Evolutionary conservation across 2,329 filamentous ascomycete genomes (phyloP), one percentile per base, ranked within the genome.

Genomic region (Diaporthe citrichinensis): DNA sequence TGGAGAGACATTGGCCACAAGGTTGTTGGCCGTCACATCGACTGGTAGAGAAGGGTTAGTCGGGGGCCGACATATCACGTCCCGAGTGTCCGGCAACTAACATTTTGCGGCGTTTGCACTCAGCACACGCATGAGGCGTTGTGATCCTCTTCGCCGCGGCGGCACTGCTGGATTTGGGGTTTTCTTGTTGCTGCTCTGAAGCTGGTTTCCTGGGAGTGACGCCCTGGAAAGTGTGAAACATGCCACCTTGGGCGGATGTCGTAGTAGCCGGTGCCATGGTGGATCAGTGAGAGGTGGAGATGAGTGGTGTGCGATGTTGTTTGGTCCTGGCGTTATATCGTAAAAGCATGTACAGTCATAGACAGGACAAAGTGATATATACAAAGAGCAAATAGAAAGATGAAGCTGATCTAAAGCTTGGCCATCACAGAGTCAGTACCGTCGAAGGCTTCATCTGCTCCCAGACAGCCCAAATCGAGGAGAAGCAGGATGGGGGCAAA

Each of bases 1-100:
- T 96, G 83, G 94, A 95, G 75, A 94, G 90, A 82, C 94, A 97
- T 82, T 95, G 94, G 51, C 94, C 93, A 81, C 94, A 97, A 15
- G 94, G 94, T 81, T 95, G 93, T 78, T 93, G 90, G 73, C 94
- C 94, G 85, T 96, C 94, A 81, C 94, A 97, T 78, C 94, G 92
- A 74, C 87, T 88, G 71, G 46, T 25, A 34, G 69, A 28, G 59
- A 58, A 44, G 25, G 61, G 78, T 86, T 78, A 85, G 81, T 31
- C 4, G 75, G 34, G 15, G 39, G 61, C 58, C n/a, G 9, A 59
- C n/a, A 34, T 4, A 31, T 44, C 31, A 36, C 17, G 23, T 14
- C 20, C 53, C 67, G 23, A 7, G 34, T 23, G 41, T 28, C 8
- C 10, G 20, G 34, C 67, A 53, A 76, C 85, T 80, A 82, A 88